Conservation (phyloP, 257 asterid genomes). For the Solanum virginianum region DNA sequence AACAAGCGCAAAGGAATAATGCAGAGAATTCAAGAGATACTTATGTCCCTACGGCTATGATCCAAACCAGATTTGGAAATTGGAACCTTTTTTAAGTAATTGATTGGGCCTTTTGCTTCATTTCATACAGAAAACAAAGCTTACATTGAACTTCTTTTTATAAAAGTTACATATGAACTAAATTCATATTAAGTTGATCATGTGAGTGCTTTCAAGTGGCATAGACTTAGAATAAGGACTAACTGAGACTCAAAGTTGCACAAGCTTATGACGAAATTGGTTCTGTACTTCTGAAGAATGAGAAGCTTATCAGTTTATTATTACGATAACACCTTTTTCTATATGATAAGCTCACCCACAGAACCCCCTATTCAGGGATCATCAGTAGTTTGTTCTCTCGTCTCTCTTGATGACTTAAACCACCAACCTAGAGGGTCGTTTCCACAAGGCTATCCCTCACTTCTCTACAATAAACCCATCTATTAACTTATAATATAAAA, state of each 20-base stretch:
- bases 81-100: not conserved
- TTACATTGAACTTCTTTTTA: not conserved
- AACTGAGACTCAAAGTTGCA: not conserved
- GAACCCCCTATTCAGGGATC: not conserved
- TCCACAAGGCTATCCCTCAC: not conserved
- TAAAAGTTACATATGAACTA: not conserved
- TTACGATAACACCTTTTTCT: not conserved
- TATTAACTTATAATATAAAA: not conserved
- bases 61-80: not conserved
- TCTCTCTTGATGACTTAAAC: not conserved
- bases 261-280: not conserved
- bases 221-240: not conserved
- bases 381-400: not conserved
- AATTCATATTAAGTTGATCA: not conserved
- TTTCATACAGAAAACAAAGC: not conserved
- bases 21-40: not conserved
- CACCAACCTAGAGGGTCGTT: not conserved
- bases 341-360: not conserved
- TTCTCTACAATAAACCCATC: not conserved
- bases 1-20: not conserved
- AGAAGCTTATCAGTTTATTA: not conserved
- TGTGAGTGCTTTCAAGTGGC: not conserved
- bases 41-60: not conserved
- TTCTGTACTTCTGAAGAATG: not conserved
- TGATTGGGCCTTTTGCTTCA: not conserved